phyloP scores from a whole-genome alignment of 371 early-diverging fungal genomes.

The Zopfochytrium polystomum region DNA sequence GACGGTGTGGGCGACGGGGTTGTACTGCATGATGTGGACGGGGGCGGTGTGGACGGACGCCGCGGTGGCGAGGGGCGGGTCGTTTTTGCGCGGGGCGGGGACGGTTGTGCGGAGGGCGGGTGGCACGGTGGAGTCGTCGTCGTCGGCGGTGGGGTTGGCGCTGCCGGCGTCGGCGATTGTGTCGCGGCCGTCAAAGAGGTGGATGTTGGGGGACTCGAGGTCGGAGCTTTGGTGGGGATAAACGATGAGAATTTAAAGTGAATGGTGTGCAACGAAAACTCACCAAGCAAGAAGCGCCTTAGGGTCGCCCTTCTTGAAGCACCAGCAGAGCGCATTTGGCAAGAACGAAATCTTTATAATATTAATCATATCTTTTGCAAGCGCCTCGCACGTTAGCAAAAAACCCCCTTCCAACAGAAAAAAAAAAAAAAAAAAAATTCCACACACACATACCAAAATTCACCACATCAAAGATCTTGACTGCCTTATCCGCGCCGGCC shows the following conservation, averaged over 20 bases:
- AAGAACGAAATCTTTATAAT: conserved; percentile 77
- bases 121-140: conserved; percentile 8
- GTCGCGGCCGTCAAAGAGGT: conserved; percentile 79
- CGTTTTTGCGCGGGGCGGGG: background rate
- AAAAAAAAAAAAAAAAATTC: background rate
- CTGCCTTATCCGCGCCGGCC: conserved; percentile 72
- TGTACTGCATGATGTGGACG: conserved; percentile 78
- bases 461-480: conserved; percentile 91
- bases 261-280: conserved; percentile 15
- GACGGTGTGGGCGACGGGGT: conserved; percentile 68
- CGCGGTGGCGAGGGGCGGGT: conserved; percentile 57
- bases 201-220: conserved; percentile 62
- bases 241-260: background rate
- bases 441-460: conserved; percentile 75
- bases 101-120: too few species aligned
- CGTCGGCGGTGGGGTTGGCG: background rate
- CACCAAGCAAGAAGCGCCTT: conserved; percentile 77
- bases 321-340: conserved; percentile 82
- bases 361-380: conserved; percentile 87
- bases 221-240: conserved; percentile 60
- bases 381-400: background rate
- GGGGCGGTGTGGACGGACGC: conserved; percentile 70
- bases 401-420: background rate
- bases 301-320: conserved; percentile 77
- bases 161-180: conserved; percentile 7